Evolutionary conservation across 768 basidiomycete species (phyloP), one percentile per base, ranked within the genome.

Genomic region (Lactifluus hygrophoroides): DNA sequence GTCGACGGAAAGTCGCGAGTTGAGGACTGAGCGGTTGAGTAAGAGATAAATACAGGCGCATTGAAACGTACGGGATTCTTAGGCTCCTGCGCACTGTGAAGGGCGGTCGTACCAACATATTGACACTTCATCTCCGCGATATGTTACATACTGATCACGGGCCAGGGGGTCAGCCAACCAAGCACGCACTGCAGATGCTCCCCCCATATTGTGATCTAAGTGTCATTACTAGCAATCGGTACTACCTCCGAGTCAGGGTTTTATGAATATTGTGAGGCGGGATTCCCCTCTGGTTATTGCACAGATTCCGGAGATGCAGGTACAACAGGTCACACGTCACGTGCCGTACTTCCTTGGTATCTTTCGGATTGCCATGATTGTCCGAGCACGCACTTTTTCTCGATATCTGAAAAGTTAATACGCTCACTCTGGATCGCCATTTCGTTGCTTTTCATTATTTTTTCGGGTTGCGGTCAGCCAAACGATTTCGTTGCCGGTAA

Each of bases 101-200:
- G 89, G 87, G 65, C 91, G 90, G 50, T 91, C 90, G 66, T 94
- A 91, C 94, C 94, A 99, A 66, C 83, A 77, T 65, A 99, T 84
- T 64, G 86, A 80, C 52, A 94, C 90, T 63, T 94, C 89, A 66
- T 94, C 90, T 47, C 90, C 91, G 40, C 91, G 84, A 71, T 95
- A 94, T 38, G 91, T 94, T 56, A 91, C 86, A 75, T 93, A 93
- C 70, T 99, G 96, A 71, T 99, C 96, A 61, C 95, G 87, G 35
- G 94, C 93, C 71, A 86, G 85, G 23, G 83, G 77, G 72, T 99
- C 96, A 25, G 85, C 90, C 54, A 98, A 80, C 94, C 95, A 99
- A 52, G 90, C 88, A 47, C 91, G n/a, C n/a, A n/a, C n/a, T n/a
- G 83, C 61, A 97, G 80, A 74, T 99, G 94, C 70, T 97, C 96